phyloP scores from a whole-genome alignment of 2,329 filamentous ascomycete species.

The Boeremia exigua region DNA sequence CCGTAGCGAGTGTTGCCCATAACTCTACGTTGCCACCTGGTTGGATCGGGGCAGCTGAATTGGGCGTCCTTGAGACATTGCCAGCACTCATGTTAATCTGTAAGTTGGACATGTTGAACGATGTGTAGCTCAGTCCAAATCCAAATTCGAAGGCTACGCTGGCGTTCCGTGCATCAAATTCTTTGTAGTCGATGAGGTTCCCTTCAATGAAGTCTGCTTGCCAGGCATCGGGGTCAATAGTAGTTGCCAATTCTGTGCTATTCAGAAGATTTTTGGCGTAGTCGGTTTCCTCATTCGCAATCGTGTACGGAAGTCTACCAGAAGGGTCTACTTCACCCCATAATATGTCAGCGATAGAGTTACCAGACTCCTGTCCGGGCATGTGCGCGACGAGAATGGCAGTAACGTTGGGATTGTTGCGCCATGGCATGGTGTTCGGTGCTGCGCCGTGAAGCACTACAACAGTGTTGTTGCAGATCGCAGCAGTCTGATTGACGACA shows the following conservation, averaged over 20 bases:
- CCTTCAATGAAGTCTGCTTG: conserved; percentile 60
- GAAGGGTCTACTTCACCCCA: conserved; percentile 78
- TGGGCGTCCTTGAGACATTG: conserved; percentile 26
- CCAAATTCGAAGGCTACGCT: conserved; percentile 45
- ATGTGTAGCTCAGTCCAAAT: conserved; percentile 49
- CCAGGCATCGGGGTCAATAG: conserved; percentile 48
- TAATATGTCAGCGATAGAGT: conserved; percentile 55
- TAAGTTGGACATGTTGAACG: conserved; percentile 37
- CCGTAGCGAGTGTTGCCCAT: conserved; percentile 59
- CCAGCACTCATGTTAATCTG: conserved; percentile 14
- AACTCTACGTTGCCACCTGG: conserved; percentile 63
- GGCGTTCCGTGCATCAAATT: conserved; percentile 53
- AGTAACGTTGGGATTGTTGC: conserved; percentile 49
- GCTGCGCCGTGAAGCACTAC: conserved; percentile 54
- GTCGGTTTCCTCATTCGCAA: conserved; percentile 73
- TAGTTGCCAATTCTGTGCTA: conserved; percentile 39
- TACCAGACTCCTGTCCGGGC: conserved; percentile 49
- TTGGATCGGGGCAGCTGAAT: conserved; percentile 22
- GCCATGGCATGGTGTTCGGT: conserved; percentile 49
- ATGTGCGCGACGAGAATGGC: conserved; percentile 50
- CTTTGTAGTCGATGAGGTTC: conserved; percentile 61
- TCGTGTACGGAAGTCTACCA: conserved; percentile 84
- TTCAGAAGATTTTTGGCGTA: conserved; percentile 57
- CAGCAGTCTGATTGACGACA: conserved; percentile 52
- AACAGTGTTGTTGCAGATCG: conserved; percentile 57